A percentile compares a stretch with the other conserved stretches of the same genome.
These are phyloP conservation scores for Epipyxis sp. DNA, from an alignment of 108 stramenopile genomes.

Conservation along the genomic window DNA sequence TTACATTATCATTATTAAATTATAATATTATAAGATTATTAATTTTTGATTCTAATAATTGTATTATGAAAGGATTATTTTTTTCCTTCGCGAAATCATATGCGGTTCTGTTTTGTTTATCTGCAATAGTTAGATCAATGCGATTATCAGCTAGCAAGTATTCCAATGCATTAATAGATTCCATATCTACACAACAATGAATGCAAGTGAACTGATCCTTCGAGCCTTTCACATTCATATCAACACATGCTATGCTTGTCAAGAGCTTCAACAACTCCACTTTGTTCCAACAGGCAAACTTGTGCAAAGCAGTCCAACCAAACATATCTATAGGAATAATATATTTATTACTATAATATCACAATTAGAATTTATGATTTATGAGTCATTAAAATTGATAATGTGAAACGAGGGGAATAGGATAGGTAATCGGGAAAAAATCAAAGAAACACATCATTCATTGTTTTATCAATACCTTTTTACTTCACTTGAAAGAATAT, in stretches of 20 bases:
- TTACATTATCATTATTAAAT: too few relatives aligned
- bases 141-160: background rate
- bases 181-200: conserved; percentile 50
- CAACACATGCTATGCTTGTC: background rate
- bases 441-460: too few relatives aligned
- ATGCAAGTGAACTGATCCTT: conserved; percentile 37
- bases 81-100: background rate
- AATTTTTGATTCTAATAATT: background rate
- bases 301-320: conserved; percentile 45
- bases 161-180: conserved; percentile 32
- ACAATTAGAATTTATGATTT: too few relatives aligned
- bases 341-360: too few relatives aligned
- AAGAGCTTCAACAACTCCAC: conserved; percentile 39
- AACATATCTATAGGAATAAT: conserved; percentile 40
- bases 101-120: background rate
- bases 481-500: too few relatives aligned
- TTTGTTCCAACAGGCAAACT: conserved; percentile 51
- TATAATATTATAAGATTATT: too few relatives aligned
- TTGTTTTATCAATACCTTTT: too few relatives aligned
- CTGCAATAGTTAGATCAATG: background rate
- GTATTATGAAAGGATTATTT: background rate
- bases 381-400: too few relatives aligned
- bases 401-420: too few relatives aligned
- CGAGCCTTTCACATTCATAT: conserved; percentile 16
- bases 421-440: too few relatives aligned